These are phyloP conservation scores for Macadamia tetraphylla DNA, from an alignment of 164 flowering plant species.

Conservation along the genomic window DNA sequence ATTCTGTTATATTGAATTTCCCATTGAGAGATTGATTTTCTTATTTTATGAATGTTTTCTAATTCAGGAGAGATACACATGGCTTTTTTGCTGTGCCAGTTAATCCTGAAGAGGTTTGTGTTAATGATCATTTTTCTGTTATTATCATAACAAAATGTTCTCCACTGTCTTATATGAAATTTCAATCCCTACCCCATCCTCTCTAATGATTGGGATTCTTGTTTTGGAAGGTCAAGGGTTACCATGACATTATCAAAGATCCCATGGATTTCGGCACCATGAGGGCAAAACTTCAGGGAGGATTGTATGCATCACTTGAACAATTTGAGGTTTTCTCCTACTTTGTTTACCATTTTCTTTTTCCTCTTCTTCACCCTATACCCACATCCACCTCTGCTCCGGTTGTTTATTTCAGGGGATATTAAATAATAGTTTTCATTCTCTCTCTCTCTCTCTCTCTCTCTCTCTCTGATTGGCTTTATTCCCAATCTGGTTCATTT, in stretches of 20 bases:
- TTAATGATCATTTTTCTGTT: neutral
- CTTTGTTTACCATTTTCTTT: neutral
- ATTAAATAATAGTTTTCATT: too few species aligned
- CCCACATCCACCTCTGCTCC: too few species aligned
- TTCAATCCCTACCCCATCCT: neutral
- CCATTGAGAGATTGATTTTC: neutral
- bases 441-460: too few species aligned
- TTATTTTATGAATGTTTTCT: neutral
- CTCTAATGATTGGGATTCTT: conserved; percentile 3
- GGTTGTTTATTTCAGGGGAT: too few species aligned
- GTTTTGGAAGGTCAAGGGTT: conserved; percentile 51
- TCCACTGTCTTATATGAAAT: neutral
- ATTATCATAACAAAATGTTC: neutral
- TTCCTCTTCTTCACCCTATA: too few species aligned
- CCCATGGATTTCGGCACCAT: conserved; percentile 90
- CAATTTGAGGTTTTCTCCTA: conserved; percentile 63
- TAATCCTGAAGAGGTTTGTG: conserved; percentile 59
- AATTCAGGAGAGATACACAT: conserved; percentile 55
- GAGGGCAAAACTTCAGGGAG: conserved; percentile 81
- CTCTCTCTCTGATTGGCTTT: too few species aligned
- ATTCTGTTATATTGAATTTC: neutral
- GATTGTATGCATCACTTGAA: conserved; percentile 50
- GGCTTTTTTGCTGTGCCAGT: conserved; percentile 77
- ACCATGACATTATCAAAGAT: conserved; percentile 64
- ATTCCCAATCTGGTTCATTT: too few species aligned